Base-by-base conservation (phyloP, 1,284 basidiomycete species). In the Rhodotorula sp. region DNA sequence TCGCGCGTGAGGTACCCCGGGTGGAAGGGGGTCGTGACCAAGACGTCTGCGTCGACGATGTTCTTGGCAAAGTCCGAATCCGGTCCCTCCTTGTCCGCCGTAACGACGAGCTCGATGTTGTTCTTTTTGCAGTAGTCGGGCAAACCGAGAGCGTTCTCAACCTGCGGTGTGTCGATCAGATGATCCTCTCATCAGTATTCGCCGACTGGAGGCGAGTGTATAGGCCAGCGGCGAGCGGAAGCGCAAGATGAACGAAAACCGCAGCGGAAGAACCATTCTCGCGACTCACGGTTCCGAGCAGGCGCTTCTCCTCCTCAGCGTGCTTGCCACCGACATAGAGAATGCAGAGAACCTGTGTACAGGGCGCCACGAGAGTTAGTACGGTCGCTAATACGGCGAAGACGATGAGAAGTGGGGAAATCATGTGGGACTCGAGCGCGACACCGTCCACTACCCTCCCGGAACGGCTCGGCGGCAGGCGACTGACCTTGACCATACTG, bases 31-130 rank as follows among this genome's bases (percentile, higher is more conserved):
- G 93, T 97, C 80, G 62, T 80, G 23, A 70, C 79, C 76, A 80
- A 64, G 43, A 67, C 62, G 31, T 82, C 81, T 57, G 82, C 79
- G 80, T 95, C 92, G 69, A 86, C 86, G 74, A 97, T 86, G 81
- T 97, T 86, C 82, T 93, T 92, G 80, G 92, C 89, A 85, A 97
- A 95, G 75, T 86, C 89, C 69, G 89, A 91, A 81, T 91, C 84
- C 16, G 89, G 84, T 47, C 92, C 92, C 80, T 97, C 94, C 77
- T 97, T 97, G 85, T 88, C 88, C 80, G 88, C 88, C 56, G 90
- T 89, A 66, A 93, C 91, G 58, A 80, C 74, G 62, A 85, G 86
- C 81, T 93, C 89, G 81, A 93, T 90, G 34, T 93, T 93, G 72
- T 88, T 83, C 48, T 87, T 84, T 78, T 88, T 85, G 77, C 60